Conservation (phyloP, 306 rosid genomes). For the Trifolium subterraneum region DNA sequence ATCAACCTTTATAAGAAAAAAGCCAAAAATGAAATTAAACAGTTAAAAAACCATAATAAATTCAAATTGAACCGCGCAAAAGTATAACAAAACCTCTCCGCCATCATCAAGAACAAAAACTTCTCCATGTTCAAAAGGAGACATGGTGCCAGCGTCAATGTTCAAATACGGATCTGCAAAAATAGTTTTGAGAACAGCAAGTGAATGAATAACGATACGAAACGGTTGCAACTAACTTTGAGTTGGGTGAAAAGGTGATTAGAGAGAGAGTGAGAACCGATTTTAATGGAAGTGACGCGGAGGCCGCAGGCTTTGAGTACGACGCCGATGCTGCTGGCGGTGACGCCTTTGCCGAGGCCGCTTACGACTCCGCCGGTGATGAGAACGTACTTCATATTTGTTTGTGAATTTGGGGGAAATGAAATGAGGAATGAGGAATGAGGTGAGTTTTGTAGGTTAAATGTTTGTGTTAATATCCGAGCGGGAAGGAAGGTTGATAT, state of each 20-base stretch:
- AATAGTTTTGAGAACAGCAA: not conserved
- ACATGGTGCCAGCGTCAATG: constrained; percentile 99
- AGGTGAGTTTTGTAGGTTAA: constrained; percentile 21
- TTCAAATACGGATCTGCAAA: constrained; percentile 93
- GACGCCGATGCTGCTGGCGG: constrained; percentile 97
- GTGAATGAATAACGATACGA: not conserved
- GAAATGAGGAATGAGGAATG: too few relatives aligned
- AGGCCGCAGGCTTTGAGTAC: constrained; percentile 96
- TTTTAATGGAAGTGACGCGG: constrained; percentile 97
- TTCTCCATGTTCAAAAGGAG: constrained; percentile 99
- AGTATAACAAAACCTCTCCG: constrained; percentile 69
- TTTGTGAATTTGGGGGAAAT: constrained; percentile 19
- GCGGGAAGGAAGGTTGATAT: constrained; percentile 58
- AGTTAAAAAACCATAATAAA: constrained; percentile 18
- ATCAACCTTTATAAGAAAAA: constrained; percentile 70
- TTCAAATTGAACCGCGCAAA: constrained; percentile 30
- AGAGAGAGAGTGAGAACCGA: constrained; percentile 55
- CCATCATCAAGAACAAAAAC: constrained; percentile 99
- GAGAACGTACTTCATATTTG: constrained; percentile 87
- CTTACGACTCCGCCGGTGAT: constrained; percentile 95
- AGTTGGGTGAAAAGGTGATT: not conserved
- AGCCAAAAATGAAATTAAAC: constrained; percentile 21
- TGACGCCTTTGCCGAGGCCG: constrained; percentile 99
- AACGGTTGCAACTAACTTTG: not conserved
- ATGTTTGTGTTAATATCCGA: constrained; percentile 56